Evolutionary conservation across 2,329 filamentous ascomycete species (phyloP).

Genomic region (Aureobasidium vineae): DNA sequence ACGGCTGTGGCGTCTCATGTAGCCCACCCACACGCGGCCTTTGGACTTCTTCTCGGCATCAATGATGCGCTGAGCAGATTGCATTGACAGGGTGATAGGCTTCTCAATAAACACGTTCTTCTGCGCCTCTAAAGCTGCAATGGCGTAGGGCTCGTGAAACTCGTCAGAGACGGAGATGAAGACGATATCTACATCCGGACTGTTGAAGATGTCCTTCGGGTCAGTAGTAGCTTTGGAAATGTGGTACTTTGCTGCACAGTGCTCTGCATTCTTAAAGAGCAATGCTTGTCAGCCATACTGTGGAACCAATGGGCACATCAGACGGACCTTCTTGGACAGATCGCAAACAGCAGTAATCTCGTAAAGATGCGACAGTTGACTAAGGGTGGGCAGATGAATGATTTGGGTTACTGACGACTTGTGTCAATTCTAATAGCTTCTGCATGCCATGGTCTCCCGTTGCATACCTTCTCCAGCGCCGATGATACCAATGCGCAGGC

Average conservation of each 20-base stretch:
- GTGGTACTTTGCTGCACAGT: constrained; percentile 43
- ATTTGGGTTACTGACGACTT: constrained; percentile 47
- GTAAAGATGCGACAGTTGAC: constrained; percentile 48
- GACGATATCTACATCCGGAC: constrained; percentile 53
- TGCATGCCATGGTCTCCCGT: not conserved
- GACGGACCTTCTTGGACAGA: constrained; percentile 44
- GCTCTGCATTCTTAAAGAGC: constrained; percentile 32
- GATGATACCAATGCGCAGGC: constrained; percentile 44
- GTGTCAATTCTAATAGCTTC: not conserved
- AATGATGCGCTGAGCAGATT: constrained; percentile 49
- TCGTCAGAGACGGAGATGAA: constrained; percentile 55
- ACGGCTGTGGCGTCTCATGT: constrained; percentile 60
- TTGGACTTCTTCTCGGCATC: constrained; percentile 49
- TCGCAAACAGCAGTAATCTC: constrained; percentile 52
- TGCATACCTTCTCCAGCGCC: constrained; percentile 47
- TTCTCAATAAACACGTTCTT: constrained; percentile 63
- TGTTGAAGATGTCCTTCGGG: constrained; percentile 46
- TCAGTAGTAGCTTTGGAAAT: constrained; percentile 40
- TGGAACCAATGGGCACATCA: not conserved
- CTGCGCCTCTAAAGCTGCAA: constrained; percentile 53
- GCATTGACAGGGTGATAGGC: constrained; percentile 53
- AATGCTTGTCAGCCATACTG: constrained; percentile 2
- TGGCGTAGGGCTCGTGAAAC: constrained; percentile 54
- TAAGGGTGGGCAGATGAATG: constrained; percentile 54
- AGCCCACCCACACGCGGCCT: constrained; percentile 57